These are phyloP conservation scores for Jasminum sambac DNA, from an alignment of 257 asterid species.

Conservation along the genomic window DNA sequence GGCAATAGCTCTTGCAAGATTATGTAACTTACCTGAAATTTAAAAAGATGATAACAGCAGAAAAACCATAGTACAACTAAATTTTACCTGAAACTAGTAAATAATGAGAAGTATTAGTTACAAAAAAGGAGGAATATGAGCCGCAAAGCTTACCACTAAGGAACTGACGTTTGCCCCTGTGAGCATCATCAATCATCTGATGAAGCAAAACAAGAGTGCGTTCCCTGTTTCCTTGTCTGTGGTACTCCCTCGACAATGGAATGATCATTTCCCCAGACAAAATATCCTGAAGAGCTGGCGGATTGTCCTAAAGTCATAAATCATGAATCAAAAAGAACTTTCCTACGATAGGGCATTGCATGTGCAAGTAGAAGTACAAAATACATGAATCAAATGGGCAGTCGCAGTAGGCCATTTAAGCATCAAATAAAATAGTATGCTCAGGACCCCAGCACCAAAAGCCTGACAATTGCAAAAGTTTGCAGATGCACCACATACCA, in stretches of 20 bases:
- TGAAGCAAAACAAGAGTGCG: conserved; percentile 95
- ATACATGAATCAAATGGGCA: conserved; percentile 12
- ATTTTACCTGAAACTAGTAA: conserved; percentile 11
- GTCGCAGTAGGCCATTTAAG: conserved; percentile 18
- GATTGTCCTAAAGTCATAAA: conserved; percentile 64
- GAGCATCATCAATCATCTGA: conserved; percentile 99
- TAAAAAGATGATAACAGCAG: conserved; percentile 18
- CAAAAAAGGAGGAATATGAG: conserved; percentile 20
- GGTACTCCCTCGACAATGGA: conserved; percentile 59
- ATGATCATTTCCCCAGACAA: conserved; percentile 74
- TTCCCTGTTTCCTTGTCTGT: conserved; percentile 81
- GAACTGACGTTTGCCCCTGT: conserved; percentile 91
- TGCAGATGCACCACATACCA: conserved; percentile 11
- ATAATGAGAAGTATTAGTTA: conserved; percentile 17
- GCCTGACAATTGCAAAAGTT: conserved; percentile 5
- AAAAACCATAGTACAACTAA: conserved; percentile 23
- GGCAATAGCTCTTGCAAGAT: conserved; percentile 94
- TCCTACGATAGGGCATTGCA: conserved; percentile 12
- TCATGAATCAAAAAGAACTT: conserved; percentile 23
- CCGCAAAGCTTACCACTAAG: conserved; percentile 65
- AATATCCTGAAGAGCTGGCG: conserved; percentile 78
- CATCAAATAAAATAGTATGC: conserved; percentile 3
- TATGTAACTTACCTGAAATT: conserved; percentile 85
- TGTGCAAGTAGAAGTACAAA: conserved; percentile 12
- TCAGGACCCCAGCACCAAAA: conserved; percentile 13